Base-by-base conservation (phyloP, 257 asterid species). In the Ajuga chamaepitys region DNA sequence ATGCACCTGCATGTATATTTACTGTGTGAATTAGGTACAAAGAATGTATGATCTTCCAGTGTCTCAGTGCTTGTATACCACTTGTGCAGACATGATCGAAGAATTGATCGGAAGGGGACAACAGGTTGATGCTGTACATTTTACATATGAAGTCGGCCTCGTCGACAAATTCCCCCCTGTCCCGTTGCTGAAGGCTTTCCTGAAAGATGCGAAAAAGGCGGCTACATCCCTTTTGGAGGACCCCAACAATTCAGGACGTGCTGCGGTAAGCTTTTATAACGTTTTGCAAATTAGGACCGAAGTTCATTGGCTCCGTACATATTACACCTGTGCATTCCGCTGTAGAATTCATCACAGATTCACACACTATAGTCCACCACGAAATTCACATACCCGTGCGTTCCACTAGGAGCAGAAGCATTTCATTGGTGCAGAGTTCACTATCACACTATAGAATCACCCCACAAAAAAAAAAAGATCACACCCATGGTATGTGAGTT, bases 51-150 rank as follows among this genome's bases (percentile, higher is more conserved):
- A 34, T 67, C 48, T 44, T 70, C 64, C 24, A 9, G 80, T 76
- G 66, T 68, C 80, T 79, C 79, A 75, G 68, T 71, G 74, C 70
- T 64, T 58, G 40, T n/a, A 53, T 58, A 14, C 68, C 60, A 54
- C 60, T 14, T 72, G 9, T 44, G 82, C 93, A 94, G 99, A 91
- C 67, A 84, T 94, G 91, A 94, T 94, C 40, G 95, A 88, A 76
- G 99, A 94, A 63, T 67, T 94, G 45, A 83, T 94, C 55, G 88
- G 98, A 83, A 85, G 82, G 78, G 99, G 99, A 70, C 99, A 94
- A 75, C 99, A 88, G 70, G 98, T 94, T 62, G 99, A 94, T 81
- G 99, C 99, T 26, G 98, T 94, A 58, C 99, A 94, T 79, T 94
- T 94, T 77, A 85, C 92, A 35, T 86, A 83, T 72, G 99, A 94